Percentiles rank a stretch among this genome's conserved stretches.
These are phyloP conservation scores for Monosporascus sp. DNA, from an alignment of 2,329 filamentous ascomycete genomes.

Conservation along the genomic window DNA sequence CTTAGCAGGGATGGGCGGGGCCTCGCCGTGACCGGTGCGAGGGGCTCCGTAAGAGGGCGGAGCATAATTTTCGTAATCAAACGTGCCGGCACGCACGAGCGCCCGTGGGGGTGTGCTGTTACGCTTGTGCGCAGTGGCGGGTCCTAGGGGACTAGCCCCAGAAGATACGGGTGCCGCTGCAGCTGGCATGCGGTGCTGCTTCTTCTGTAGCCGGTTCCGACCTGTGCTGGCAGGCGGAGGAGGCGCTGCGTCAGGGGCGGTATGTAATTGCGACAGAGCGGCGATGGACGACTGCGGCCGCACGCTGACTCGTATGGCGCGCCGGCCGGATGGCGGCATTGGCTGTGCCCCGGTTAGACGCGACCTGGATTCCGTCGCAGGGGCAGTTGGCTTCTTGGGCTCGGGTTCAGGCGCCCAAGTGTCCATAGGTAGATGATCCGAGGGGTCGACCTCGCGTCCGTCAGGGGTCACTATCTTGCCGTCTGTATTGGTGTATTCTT, in stretches of 20 bases:
- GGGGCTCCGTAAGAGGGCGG: constrained; percentile 30
- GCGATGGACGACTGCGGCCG: constrained; percentile 45
- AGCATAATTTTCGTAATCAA: constrained; percentile 51
- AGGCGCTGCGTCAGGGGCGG: constrained; percentile 23
- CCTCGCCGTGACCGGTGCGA: constrained; percentile 29
- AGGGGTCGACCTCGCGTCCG: constrained; percentile 73
- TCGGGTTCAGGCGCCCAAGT: constrained; percentile 76
- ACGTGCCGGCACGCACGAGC: constrained; percentile 43
- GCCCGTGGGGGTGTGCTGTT: constrained; percentile 42
- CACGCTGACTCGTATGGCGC: constrained; percentile 45
- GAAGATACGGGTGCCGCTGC: constrained; percentile 34
- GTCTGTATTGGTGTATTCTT: constrained; percentile 46
- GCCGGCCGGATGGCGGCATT: constrained; percentile 45
- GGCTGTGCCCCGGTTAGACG: constrained; percentile 51
- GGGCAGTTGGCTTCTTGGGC: constrained; percentile 40
- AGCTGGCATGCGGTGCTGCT: constrained; percentile 42
- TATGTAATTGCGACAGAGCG: constrained; percentile 43
- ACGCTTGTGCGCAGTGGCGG: constrained; percentile 48
- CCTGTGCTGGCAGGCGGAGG: constrained; percentile 35
- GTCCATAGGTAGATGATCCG: constrained; percentile 72
- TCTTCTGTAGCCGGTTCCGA: constrained; percentile 63
- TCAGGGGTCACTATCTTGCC: constrained; percentile 73
- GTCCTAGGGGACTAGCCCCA: constrained; percentile 46
- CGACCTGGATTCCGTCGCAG: constrained; percentile 24
- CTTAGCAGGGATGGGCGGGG: constrained; percentile 66